phyloP scores from a whole-genome alignment of 345 rosid species.

The Eucalyptus polyanthemos region DNA sequence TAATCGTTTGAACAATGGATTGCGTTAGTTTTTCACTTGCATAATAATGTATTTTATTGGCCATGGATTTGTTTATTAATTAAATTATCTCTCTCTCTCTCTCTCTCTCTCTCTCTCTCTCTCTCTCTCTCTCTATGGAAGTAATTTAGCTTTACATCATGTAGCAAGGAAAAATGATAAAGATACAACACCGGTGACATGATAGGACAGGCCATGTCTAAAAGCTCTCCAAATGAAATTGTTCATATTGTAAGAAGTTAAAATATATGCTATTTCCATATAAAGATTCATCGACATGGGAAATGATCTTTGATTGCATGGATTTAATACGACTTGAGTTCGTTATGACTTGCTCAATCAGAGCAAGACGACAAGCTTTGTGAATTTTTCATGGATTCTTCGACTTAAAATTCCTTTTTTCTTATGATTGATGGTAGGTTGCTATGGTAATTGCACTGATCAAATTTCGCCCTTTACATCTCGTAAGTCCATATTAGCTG shows the following conservation, averaged over 20 bases:
- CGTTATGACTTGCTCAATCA: background rate
- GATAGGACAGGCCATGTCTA: background rate
- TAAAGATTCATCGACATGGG: background rate
- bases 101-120: background rate
- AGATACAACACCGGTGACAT: background rate
- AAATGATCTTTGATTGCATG: background rate
- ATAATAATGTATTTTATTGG: background rate
- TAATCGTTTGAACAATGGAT: background rate
- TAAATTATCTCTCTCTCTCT: background rate
- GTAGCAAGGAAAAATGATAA: background rate
- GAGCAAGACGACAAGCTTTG: background rate
- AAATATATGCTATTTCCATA: background rate
- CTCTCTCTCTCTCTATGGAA: background rate
- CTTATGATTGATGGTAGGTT: background rate
- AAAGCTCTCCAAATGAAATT: background rate
- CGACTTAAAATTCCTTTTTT: background rate
- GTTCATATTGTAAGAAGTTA: background rate
- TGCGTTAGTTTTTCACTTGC: background rate
- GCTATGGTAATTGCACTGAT: background rate
- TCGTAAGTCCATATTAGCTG: background rate
- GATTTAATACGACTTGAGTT: background rate
- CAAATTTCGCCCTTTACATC: background rate
- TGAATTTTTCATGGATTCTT: background rate
- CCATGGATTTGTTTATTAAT: background rate
- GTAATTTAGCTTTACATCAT: background rate